Base-by-base conservation (phyloP, 2,329 filamentous ascomycete species). In the Coleophoma eucalyptorum region DNA sequence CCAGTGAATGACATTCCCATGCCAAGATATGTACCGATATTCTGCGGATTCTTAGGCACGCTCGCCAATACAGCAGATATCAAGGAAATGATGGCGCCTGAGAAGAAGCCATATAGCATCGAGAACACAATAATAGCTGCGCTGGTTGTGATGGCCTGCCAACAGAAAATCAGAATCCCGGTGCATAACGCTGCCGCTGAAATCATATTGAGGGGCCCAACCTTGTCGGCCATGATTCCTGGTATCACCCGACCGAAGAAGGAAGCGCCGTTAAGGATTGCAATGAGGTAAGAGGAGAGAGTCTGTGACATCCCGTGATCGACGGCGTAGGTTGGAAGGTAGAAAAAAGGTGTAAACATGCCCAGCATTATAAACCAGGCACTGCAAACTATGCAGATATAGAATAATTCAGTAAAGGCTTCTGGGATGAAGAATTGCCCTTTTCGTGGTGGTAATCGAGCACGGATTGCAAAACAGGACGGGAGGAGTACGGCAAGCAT, bases 11-110 rank as follows among this genome's bases (percentile, higher is more conserved):
- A 77, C 64, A 87, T 87, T 13, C 80, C 75, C 1, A 79, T 76
- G 0, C 88, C 88, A 6, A 80, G 83, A n/a, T 87, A 78, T 2
- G 84, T 78, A 12, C 88, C 88, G 38, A 91, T 84, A 63, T 88
- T 75, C 26, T 79, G 73, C 20, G 89, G 76, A 50, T 88, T 83
- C 2, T 79, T 83, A 0, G 77, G 72, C 2, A 83, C 66, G 11
- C 51, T 49, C 5, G 57, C 43, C 1, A 61, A 35, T 26, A 50
- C 54, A 4, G 57, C 52, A 2, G 54, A 46, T 48, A 60, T 52
- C 2, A 62, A 48, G 12, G 64, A 65, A 7, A 70, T 58, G 26
- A 69, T 65, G 0, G 62, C 63, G 3, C 67, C 69, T 0, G 65
- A 68, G 42, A 53, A 61, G 55, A 69, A 68, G 0, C 67, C 67